phyloP scores from a whole-genome alignment of 2,329 filamentous ascomycete genomes.

The Sclerotinia minor region DNA sequence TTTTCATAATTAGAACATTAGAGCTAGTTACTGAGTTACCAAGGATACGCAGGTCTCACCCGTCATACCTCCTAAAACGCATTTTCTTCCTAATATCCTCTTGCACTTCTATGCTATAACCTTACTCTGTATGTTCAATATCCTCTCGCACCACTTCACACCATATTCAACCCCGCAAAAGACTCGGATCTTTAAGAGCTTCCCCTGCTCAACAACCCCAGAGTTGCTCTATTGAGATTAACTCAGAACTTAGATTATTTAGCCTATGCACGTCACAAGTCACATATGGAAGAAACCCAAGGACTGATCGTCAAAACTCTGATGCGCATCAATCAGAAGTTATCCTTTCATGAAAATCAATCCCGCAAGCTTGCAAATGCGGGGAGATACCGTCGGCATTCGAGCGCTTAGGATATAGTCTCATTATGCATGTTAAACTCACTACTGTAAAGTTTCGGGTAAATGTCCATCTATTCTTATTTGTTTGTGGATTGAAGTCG shows the following conservation, averaged over 20 bases:
- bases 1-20: neutral
- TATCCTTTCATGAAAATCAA: neutral
- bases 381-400: neutral
- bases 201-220: neutral
- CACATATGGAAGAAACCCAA: neutral
- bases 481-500: neutral
- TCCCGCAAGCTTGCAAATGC: slow-evolving; percentile 8
- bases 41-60: neutral
- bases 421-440: neutral
- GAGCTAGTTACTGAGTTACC: neutral
- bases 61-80: neutral
- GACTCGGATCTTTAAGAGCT: neutral
- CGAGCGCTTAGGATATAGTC: slow-evolving; percentile 1
- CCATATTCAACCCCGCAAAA: neutral
- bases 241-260: neutral
- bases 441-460: neutral
- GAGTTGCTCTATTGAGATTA: neutral
- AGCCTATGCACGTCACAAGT: neutral
- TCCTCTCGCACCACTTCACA: neutral
- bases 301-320: neutral
- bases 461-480: neutral
- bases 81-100: neutral
- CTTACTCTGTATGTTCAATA: too few species aligned
- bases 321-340: slow-evolving; percentile 27
- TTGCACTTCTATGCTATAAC: neutral